Percentiles rank a stretch among this genome's conserved stretches.
Conservation (phyloP, 2,329 filamentous ascomycete genomes). For the Penicillium palitans region DNA sequence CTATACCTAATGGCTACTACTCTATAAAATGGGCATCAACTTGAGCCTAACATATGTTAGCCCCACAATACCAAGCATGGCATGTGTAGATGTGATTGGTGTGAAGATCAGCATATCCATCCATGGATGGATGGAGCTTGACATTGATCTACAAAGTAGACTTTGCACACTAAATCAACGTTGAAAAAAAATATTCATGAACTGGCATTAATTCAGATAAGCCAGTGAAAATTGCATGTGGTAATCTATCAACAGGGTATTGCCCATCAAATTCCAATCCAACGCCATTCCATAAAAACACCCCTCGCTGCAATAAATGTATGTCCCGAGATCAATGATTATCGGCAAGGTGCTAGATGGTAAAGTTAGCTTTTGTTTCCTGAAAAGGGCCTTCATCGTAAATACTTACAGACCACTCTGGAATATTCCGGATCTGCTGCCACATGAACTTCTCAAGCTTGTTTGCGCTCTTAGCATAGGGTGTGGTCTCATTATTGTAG, state of each 20-base stretch:
- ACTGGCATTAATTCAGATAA: slow-evolving; percentile 11
- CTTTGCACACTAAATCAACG: neutral
- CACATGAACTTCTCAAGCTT: slow-evolving; percentile 95
- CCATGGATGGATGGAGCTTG: neutral
- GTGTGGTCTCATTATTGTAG: slow-evolving; percentile 94
- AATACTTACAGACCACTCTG: slow-evolving; percentile 74
- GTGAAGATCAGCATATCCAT: slow-evolving; percentile 3
- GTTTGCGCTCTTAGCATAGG: slow-evolving; percentile 92
- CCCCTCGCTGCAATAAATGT: slow-evolving; percentile 11
- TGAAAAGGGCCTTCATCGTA: neutral
- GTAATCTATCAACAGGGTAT: slow-evolving; percentile 26
- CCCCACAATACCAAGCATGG: neutral
- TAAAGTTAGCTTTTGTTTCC: slow-evolving; percentile 12
- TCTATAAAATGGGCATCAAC: neutral
- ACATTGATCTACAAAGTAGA: neutral
- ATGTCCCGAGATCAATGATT: slow-evolving; percentile 26
- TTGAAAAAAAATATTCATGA: neutral
- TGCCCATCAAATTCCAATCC: slow-evolving; percentile 11
- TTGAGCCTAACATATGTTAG: neutral
- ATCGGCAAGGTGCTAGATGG: slow-evolving; percentile 43
- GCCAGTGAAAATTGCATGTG: slow-evolving; percentile 6
- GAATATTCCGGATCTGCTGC: slow-evolving; percentile 84
- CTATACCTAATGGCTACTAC: neutral
- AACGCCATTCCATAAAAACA: slow-evolving; percentile 23
- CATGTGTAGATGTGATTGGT: slow-evolving; percentile 2